Percentiles rank a stretch among this genome's conserved stretches.
Conservation (phyloP, 2,329 filamentous ascomycete species). For the Fusarium compactum region DNA sequence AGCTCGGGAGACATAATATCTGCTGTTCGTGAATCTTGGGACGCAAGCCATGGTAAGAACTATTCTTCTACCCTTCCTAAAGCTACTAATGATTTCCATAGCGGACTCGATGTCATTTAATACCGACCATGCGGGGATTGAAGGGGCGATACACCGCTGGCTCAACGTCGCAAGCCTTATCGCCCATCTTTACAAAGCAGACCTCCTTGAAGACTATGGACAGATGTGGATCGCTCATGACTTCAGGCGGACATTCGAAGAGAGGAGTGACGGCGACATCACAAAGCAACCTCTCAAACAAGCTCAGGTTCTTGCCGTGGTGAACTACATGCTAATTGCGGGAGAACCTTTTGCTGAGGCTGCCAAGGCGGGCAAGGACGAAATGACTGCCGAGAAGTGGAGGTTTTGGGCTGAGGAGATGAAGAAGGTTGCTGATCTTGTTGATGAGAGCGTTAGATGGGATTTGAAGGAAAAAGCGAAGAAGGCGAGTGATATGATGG, state of each 20-base stretch:
- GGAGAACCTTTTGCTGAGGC: neutral
- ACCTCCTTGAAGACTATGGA: neutral
- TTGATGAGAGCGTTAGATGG: neutral
- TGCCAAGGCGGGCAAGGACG: neutral
- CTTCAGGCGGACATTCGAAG: neutral
- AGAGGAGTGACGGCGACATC: neutral
- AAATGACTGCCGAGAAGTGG: constrained; percentile 4
- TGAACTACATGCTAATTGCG: constrained; percentile 11
- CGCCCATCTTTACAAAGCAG: constrained; percentile 9
- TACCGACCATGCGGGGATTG: no score
- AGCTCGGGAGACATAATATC: neutral
- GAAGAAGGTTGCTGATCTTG: neutral
- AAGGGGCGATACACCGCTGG: neutral
- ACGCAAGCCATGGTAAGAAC: neutral
- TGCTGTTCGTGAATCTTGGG: constrained; percentile 1
- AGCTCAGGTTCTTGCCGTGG: neutral
- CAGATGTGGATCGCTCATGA: neutral
- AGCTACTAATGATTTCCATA: neutral
- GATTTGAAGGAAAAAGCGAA: neutral
- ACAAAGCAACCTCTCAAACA: neutral
- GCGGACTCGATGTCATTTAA: neutral
- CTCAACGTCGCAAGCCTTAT: constrained; percentile 6
- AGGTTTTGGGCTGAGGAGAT: constrained; percentile 8
- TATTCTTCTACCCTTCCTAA: accelerated
- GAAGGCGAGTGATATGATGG: constrained; percentile 15